Percentiles rank a stretch among this genome's conserved stretches.
phyloP scores from a whole-genome alignment of 164 flowering plant genomes.

The Cinnamomum micranthum region DNA sequence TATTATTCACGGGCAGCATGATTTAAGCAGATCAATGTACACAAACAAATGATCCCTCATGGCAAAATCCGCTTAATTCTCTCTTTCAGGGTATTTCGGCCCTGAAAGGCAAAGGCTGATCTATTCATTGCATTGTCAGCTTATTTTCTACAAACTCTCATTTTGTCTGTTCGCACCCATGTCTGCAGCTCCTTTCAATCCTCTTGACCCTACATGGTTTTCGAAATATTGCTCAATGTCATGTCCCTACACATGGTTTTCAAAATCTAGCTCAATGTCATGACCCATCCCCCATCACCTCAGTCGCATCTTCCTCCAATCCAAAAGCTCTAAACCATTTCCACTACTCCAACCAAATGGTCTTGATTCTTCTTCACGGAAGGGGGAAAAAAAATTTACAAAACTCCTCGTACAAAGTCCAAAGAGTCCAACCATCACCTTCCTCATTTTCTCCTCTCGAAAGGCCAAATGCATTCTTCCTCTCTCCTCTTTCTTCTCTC shows the following conservation, averaged over 20 bases:
- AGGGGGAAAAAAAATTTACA: neutral
- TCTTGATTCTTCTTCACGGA: neutral
- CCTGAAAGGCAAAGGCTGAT: too few relatives aligned
- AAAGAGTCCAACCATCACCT: neutral
- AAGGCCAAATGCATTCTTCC: slow-evolving; percentile 19
- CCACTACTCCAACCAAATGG: slow-evolving; percentile 5
- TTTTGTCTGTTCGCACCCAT: too few relatives aligned
- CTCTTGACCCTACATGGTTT: slow-evolving; percentile 36
- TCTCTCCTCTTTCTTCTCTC: slow-evolving; percentile 12
- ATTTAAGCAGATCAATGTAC: too few relatives aligned
- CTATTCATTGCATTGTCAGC: too few relatives aligned
- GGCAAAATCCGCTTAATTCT: too few relatives aligned
- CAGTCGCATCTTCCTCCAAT: slow-evolving; percentile 33
- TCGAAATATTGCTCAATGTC: slow-evolving; percentile 29
- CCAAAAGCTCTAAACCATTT: slow-evolving; percentile 17
- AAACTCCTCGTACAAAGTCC: neutral
- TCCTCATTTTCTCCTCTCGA: neutral
- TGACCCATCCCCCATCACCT: slow-evolving; percentile 40
- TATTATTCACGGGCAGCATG: too few relatives aligned
- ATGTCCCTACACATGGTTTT: slow-evolving; percentile 36
- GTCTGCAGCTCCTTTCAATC: slow-evolving; percentile 6
- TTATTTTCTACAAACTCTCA: too few relatives aligned
- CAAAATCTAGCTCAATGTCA: slow-evolving; percentile 28
- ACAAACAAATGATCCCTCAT: too few relatives aligned
- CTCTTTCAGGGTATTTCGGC: too few relatives aligned